Conservation (phyloP, 306 rosid species). For the Casuarina glauca region DNA sequence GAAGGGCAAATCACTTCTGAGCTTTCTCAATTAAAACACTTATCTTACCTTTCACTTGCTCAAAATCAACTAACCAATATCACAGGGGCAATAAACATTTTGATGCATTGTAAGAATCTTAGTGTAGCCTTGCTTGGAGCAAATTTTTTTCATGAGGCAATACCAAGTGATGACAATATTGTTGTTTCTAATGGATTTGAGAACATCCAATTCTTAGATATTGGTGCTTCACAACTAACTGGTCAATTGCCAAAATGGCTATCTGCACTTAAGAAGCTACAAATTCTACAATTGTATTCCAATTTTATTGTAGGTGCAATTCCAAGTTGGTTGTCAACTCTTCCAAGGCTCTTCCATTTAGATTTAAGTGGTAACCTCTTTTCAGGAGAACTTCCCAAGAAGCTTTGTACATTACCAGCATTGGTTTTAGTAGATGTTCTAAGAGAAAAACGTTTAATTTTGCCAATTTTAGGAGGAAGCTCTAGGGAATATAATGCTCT, state of each 20-base stretch:
- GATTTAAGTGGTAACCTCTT: neutral
- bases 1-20: constrained; percentile 8
- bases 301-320: neutral
- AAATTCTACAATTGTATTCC: neutral
- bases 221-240: neutral
- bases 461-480: neutral
- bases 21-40: neutral
- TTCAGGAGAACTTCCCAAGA: neutral
- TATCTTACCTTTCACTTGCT: constrained; percentile 1
- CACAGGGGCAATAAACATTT: constrained; percentile 7
- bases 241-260: constrained; percentile 4
- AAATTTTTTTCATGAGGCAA: neutral
- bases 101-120: neutral
- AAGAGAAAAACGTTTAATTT: neutral
- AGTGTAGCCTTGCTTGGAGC: neutral
- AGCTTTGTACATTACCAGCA: neutral
- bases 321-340: constrained; percentile 6
- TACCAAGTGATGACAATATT: neutral
- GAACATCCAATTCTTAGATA: neutral
- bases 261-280: neutral
- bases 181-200: neutral
- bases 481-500: no score
- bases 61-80: neutral
- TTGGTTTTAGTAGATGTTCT: neutral
- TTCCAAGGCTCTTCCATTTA: constrained; percentile 2